Conservation (phyloP, 345 rosid species). For the Streptanthus diversifolius region DNA sequence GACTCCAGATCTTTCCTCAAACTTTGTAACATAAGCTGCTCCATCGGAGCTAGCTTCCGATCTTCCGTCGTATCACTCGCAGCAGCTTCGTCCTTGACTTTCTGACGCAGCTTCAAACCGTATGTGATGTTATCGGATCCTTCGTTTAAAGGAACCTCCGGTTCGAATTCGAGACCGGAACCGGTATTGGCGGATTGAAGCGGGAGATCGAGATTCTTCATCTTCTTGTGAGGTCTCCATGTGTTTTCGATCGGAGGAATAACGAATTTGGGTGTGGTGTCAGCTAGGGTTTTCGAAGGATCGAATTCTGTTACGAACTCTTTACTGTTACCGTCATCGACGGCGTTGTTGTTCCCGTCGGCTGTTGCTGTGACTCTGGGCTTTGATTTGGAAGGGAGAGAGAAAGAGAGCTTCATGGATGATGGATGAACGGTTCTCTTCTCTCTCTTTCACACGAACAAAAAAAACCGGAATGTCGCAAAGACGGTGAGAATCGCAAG, state of each 20-base stretch:
- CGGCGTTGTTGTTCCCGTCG: conserved; percentile 21
- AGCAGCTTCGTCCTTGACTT: background rate
- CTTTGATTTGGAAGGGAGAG: conserved; percentile 47
- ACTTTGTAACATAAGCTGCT: conserved; percentile 42
- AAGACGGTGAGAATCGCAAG: background rate
- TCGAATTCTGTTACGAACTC: conserved; percentile 61
- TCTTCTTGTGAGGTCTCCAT: conserved; percentile 55
- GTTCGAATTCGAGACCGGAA: conserved; percentile 47
- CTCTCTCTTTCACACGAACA: conserved; percentile 11
- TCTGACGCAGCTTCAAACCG: conserved; percentile 59
- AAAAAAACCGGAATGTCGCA: background rate
- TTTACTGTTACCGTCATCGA: conserved; percentile 21
- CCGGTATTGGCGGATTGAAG: conserved; percentile 33
- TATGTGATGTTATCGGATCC: conserved; percentile 36
- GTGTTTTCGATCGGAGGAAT: conserved; percentile 59
- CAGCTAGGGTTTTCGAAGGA: conserved; percentile 42
- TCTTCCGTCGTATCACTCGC: background rate
- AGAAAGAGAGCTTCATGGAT: conserved; percentile 60
- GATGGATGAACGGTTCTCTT: background rate
- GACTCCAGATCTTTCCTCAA: conserved; percentile 47
- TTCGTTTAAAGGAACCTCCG: conserved; percentile 34
- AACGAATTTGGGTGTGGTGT: conserved; percentile 30
- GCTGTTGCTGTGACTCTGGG: conserved; percentile 24
- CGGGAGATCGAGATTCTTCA: conserved; percentile 61
- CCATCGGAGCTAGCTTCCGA: conserved; percentile 24